A percentile compares a stretch with the other conserved stretches of the same genome.
Conservation (phyloP, 2,329 filamentous ascomycete species). For the Aureobasidium musti region DNA sequence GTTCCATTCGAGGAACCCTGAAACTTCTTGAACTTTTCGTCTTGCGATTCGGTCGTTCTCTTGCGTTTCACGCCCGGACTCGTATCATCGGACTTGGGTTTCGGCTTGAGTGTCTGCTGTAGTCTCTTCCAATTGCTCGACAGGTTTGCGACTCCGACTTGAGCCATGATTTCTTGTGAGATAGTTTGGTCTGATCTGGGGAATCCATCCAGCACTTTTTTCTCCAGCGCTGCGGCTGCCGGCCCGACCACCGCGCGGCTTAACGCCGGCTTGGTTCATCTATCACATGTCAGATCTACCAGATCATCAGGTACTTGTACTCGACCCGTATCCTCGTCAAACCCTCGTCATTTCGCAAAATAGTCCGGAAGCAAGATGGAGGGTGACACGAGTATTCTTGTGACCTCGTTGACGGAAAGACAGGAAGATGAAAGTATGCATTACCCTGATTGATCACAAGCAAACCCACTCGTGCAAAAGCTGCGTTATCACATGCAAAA, state of each 20-base stretch:
- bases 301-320: slow-evolving; percentile 12
- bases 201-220: slow-evolving; percentile 11
- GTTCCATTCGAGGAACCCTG: slow-evolving; percentile 29
- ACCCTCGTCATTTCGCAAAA: neutral
- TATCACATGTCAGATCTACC: slow-evolving; percentile 17
- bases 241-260: slow-evolving; percentile 3
- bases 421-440: neutral
- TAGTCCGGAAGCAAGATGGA: neutral
- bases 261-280: slow-evolving; percentile 6
- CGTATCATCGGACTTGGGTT: slow-evolving; percentile 30
- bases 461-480: neutral
- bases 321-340: neutral
- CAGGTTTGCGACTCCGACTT: slow-evolving; percentile 40
- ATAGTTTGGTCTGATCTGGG: slow-evolving; percentile 1
- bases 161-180: neutral
- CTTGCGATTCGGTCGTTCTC: slow-evolving; percentile 33
- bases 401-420: too few relatives aligned
- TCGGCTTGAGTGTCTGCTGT: slow-evolving; percentile 57
- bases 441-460: neutral
- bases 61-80: slow-evolving; percentile 42
- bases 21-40: slow-evolving; percentile 29
- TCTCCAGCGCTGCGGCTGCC: neutral
- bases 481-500: slow-evolving; percentile 9
- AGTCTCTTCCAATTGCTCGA: slow-evolving; percentile 76
- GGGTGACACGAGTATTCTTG: neutral